These are phyloP conservation scores for Phytophthora fragariaefolia DNA, from an alignment of 352 stramenopile genomes.

Conservation along the genomic window DNA sequence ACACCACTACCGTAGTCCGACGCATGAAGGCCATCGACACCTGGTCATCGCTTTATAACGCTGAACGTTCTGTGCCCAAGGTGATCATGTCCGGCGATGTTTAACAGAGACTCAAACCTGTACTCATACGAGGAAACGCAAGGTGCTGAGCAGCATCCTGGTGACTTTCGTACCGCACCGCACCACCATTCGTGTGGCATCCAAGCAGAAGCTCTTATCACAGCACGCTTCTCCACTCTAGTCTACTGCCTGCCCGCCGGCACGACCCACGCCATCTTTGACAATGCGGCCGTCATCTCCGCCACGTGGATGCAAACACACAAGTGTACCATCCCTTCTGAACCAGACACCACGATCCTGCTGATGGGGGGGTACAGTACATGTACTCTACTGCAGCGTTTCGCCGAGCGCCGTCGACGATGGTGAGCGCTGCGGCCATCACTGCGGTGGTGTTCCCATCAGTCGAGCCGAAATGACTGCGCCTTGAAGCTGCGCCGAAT, in stretches of 20 bases:
- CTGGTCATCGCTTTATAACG: no score
- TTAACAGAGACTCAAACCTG: conserved; percentile 15
- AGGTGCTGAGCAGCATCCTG: conserved; percentile 16
- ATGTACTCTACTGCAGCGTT: no score
- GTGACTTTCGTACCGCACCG: not conserved
- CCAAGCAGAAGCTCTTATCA: conserved; percentile 1
- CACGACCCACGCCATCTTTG: no score
- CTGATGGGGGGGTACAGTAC: no score
- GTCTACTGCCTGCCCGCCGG: no score
- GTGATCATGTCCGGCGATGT: not conserved
- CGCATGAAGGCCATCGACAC: not conserved
- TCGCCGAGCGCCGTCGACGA: conserved; percentile 3
- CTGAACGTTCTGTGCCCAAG: not conserved
- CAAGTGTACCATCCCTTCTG: no score
- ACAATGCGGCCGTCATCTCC: not conserved
- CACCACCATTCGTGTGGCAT: conserved; percentile 9
- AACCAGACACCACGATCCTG: no score
- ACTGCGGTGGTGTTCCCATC: not conserved
- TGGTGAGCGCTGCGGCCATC: not conserved
- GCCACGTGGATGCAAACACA: conserved; percentile 12
- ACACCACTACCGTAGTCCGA: no score
- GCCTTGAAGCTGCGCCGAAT: conserved; percentile 11
- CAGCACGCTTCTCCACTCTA: no score
- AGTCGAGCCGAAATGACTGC: not conserved
- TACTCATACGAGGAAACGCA: conserved; percentile 28